These are phyloP conservation scores for Saccharomyces hybrid DNA, from an alignment of 1,139 yeast species.

Conservation along the genomic window DNA sequence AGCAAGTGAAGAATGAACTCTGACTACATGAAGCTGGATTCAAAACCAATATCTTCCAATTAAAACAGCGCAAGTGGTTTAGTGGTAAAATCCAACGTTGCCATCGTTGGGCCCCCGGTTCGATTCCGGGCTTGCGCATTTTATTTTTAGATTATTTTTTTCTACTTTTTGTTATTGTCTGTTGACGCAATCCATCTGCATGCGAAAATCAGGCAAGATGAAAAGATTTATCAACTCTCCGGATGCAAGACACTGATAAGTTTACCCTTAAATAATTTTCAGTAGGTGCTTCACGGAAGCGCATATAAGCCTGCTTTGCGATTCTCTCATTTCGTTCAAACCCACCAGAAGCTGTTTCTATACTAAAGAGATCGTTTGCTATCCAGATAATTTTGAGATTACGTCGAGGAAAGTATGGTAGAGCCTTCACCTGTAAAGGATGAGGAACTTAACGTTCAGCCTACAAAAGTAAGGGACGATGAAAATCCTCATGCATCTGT, in stretches of 20 bases:
- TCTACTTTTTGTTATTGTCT: not conserved
- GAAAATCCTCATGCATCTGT: not conserved
- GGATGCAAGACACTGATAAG: not conserved
- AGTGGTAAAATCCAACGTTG: conserved; percentile 1
- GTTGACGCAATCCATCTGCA: not conserved
- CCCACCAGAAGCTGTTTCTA: not conserved
- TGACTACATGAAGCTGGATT: not conserved
- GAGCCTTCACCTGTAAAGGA: not conserved
- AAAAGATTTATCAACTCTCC: not conserved
- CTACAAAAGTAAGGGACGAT: not conserved
- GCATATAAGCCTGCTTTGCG: not conserved
- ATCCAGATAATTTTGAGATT: not conserved
- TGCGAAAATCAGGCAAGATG: not conserved
- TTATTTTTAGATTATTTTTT: not conserved
- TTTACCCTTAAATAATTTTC: not conserved
- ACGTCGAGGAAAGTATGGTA: not conserved
- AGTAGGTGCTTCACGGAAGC: not conserved
- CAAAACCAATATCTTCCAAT: not conserved
- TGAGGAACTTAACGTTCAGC: not conserved
- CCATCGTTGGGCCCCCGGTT: conserved; percentile 1
- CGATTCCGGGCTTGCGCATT: conserved; percentile 1
- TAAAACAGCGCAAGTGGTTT: not conserved
- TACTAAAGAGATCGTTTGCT: not conserved
- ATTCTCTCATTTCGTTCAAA: not conserved
- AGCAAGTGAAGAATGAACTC: not conserved